phyloP scores from a whole-genome alignment of 768 basidiomycete genomes.

The Kwoniella europaea region DNA sequence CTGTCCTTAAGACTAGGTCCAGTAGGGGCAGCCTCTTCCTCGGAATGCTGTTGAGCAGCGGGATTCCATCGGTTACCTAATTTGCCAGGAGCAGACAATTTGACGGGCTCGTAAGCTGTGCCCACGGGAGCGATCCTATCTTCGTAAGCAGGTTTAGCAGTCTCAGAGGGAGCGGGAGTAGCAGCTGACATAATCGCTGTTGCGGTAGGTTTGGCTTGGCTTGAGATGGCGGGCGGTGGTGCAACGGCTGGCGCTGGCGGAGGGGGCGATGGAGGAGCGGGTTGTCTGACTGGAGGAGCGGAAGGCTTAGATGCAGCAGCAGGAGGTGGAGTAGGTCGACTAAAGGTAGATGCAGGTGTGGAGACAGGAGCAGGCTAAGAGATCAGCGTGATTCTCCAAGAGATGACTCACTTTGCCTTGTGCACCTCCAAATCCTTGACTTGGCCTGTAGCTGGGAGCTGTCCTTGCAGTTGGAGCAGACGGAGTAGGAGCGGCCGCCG shows the following conservation, averaged over 20 bases:
- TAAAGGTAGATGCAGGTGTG: conserved; percentile 54
- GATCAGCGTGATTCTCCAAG: conserved; percentile 1
- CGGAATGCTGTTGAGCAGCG: conserved; percentile 29
- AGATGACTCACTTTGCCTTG: conserved; percentile 46
- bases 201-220: conserved; percentile 16
- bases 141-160: conserved; percentile 74
- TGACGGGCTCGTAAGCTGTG: conserved; percentile 86
- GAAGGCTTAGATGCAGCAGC: conserved; percentile 30
- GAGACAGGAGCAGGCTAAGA: conserved; percentile 55
- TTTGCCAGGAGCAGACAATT: conserved; percentile 81
- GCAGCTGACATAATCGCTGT: conserved; percentile 40
- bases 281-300: conserved; percentile 35
- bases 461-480: conserved; percentile 65
- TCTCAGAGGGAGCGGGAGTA: conserved; percentile 43
- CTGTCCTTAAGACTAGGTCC: conserved; percentile 42
- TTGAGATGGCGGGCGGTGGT: conserved; percentile 26
- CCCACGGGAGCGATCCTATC: conserved; percentile 86
- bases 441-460: conserved; percentile 70
- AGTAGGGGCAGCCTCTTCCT: conserved; percentile 24
- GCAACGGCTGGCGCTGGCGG: conserved; percentile 38
- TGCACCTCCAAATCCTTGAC: conserved; percentile 48
- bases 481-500: conserved; percentile 62
- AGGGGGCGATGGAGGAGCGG: conserved; percentile 41
- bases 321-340: conserved; percentile 60
- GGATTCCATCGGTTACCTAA: conserved; percentile 70